Evolutionary conservation across 2,329 filamentous ascomycete genomes (phyloP), one percentile per base, ranked within the genome.

Genomic region (Chaetomium sp.): DNA sequence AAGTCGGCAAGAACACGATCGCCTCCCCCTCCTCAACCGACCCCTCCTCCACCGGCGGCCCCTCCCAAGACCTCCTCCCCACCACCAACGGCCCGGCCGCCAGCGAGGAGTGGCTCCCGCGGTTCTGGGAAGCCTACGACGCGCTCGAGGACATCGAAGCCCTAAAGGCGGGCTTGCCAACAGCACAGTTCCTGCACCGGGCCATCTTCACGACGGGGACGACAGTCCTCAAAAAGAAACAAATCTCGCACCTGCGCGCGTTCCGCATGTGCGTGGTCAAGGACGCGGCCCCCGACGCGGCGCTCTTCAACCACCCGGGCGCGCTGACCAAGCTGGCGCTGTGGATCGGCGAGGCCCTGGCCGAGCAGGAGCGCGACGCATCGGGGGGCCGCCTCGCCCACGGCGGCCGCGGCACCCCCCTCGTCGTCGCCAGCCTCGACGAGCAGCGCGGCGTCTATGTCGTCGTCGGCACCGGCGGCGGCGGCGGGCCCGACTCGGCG

Each of bases 241-340:
- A 97, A 72, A 96, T 99, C 74, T 91, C 92, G 45, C 93, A 97
- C 75, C 82, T 99, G 19, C 88, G 92, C 56, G 91, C 94, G 0
- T 99, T 98, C 76, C 91, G 95, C 57, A 93, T 99, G 84, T 96
- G 91, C 38, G 90, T 98, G 4, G 93, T 99, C 71, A 97, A 96
- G 75, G 95, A 98, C 73, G 93, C 94, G 73, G 93, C 94, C 0
- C 92, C 93, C 0, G 95, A 98, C 71, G 90, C 96, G 0, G 80
- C 85, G n/a, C 84, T 98, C 12, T 99, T 99, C 78, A 93, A 90
- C 0, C 94, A 98, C 73, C 93, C 95, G 0, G 92, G 93, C 6
- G 95, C 95, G 1, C 80, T 99, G 27, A 96, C 93, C 2, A 97
- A 98, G 76, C 84, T 99, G 16, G 93, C 94, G 0, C 83, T 97